A percentile compares a stretch with the other conserved stretches of the same genome.
These are phyloP conservation scores for Striga hermonthica DNA, from an alignment of 305 asterid genomes.

Conservation along the genomic window DNA sequence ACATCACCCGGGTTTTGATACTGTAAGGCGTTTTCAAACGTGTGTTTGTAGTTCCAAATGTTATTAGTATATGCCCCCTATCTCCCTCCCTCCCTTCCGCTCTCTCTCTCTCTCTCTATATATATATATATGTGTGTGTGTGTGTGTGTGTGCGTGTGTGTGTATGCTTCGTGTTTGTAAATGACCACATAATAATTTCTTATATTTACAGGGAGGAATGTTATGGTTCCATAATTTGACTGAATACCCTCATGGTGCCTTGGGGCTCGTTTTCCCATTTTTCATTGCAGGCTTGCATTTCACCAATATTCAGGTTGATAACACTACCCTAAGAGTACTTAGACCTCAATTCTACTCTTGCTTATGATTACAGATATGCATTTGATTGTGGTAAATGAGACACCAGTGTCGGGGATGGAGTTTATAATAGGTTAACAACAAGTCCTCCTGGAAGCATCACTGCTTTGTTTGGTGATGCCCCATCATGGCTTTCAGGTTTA, in stretches of 20 bases:
- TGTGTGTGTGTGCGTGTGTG: background rate
- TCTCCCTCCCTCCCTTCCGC: constrained; percentile 7
- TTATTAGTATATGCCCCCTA: constrained; percentile 15
- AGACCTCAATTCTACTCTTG: constrained; percentile 11
- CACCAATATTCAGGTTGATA: constrained; percentile 58
- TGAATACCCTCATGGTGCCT: constrained; percentile 61
- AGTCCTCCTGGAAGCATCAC: constrained; percentile 12
- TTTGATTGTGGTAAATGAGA: constrained; percentile 14
- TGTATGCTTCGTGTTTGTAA: constrained; percentile 6
- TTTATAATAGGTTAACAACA: constrained; percentile 20
- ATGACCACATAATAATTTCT: constrained; percentile 25
- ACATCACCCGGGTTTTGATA: constrained; percentile 89
- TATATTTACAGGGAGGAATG: constrained; percentile 65
- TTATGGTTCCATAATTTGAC: constrained; percentile 88
- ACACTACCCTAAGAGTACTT: background rate
- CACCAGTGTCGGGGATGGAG: background rate
- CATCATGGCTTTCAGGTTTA: background rate
- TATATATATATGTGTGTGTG: constrained; percentile 2
- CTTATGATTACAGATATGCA: constrained; percentile 4
- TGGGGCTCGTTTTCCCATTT: constrained; percentile 76
- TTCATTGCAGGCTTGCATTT: constrained; percentile 69
- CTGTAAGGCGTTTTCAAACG: constrained; percentile 50
- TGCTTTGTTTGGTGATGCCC: constrained; percentile 4
- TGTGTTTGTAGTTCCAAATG: constrained; percentile 15
- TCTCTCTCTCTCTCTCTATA: background rate